Evolutionary conservation across 495 filamentous ascomycete genomes (phyloP), one percentile per base, ranked within the genome.

Genomic region (Penicillium cinerascens): DNA sequence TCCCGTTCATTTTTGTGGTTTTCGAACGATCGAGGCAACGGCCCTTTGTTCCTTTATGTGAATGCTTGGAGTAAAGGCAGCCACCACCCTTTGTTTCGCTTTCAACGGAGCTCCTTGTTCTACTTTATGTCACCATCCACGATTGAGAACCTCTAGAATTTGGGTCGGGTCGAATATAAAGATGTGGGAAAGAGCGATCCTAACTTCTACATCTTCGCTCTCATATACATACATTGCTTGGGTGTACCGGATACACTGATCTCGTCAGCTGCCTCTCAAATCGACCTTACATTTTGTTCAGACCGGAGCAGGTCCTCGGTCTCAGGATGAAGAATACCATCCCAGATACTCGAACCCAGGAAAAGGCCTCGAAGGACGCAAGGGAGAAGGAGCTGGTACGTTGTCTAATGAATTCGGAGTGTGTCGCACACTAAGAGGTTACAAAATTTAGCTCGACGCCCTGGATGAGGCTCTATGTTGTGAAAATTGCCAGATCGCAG

Each of bases 391-490:
- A 47, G 10, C 37, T 59, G 47, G 56, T 54, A 51, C 13, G 47
- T 21, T 27, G 29, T 10, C 0, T 23, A 7, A 27, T 27, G 9
- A 16, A 6, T 15, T 18, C 5, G 3, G 15, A 6, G 9, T 5
- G 2, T 8, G 15, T 36, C n/a, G 3, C 17, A 11, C 27, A 35
- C 40, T 42, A n/a, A 50, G 4, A 17, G 0, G 5, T 6, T 1
- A 29, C 6, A 1, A 23, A 37, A 20, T 33, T n/a, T 23, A 58
- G 50, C 42, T 54, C 15, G 44, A 57, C 21, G 54, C 58, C 4
- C 52, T 71, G 22, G 55, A 67, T 44, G 68, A 71, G 56, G 70
- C 68, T 26, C 59, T 73, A 9, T 42, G 47, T 35, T 71, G 70
- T 47, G 59, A 50, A 15, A 56, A 59, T 7, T 71, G 68, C 52